Evolutionary conservation across 306 rosid species (phyloP), one percentile per base, ranked within the genome.

Genomic region (Prunus mume): DNA sequence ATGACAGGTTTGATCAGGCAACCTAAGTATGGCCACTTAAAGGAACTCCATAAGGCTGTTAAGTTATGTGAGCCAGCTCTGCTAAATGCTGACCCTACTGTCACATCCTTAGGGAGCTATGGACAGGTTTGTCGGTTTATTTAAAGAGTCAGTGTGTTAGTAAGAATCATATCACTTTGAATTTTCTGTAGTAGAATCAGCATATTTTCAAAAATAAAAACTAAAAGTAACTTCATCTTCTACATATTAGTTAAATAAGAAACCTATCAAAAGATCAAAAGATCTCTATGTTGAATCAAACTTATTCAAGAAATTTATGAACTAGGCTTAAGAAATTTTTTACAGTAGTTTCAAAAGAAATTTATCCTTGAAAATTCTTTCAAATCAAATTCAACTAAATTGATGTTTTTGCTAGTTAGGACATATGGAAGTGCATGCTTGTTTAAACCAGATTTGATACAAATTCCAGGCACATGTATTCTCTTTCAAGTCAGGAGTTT

Each of bases 11-110:
- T 84, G 88, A 79, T 84, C 67, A 84, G 90, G 72, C 86, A 90
- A 82, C 98, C 97, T 1, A 93, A 93, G 77, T 87, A 85, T 74
- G 91, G 89, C 24, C 97, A 93, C 86, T 80, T 93, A 76, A 91
- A 85, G 79, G 87, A 80, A 62, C 84, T 93, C 79, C 98, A 93
- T 32, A 84, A 74, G 77, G 90, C 94, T 3, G 72, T 93, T 28
- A 90, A 90, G 72, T 82, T 77, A 61, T 85, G 93, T 27, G 98
- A 91, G 63, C 81, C 82, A 15, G 93, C 94, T 78, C 85, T 93
- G 12, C 83, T 91, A 46, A 80, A 90, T 43, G 88, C 83, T 19
- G 93, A 91, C 82, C 91, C 96, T 19, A 74, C 77, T 2, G 76
- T 87, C 83, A 75, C 79, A 43, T 71, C 69, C 20, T 84, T 79